These are phyloP conservation scores for Albifimbria verrucaria DNA, from an alignment of 2,329 filamentous ascomycete species.

Conservation along the genomic window DNA sequence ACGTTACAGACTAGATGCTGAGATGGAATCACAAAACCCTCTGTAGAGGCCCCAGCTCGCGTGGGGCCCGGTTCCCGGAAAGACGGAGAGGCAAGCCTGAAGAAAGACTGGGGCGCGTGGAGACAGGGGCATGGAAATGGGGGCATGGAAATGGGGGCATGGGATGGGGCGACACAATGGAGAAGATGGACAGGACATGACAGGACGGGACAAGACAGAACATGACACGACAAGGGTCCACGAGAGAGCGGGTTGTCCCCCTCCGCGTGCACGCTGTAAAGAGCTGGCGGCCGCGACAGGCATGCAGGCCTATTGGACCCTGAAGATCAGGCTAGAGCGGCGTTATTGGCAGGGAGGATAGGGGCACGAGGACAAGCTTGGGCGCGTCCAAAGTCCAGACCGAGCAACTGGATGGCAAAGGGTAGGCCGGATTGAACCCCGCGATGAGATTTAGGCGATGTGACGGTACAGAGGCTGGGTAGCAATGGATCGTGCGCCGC, in stretches of 20 bases:
- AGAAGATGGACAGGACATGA: no score
- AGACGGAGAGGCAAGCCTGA: background rate
- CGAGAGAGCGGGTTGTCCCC: no score
- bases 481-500: no score
- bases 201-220: no score
- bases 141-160: background rate
- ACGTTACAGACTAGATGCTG: no score
- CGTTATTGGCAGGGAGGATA: background rate
- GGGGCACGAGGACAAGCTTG: background rate
- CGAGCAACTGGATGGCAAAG: no score
- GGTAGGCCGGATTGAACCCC: no score
- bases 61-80: background rate
- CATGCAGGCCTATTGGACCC: background rate
- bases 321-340: background rate
- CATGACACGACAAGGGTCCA: no score
- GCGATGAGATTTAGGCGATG: no score
- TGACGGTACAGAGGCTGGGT: no score
- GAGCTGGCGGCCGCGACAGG: background rate
- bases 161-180: background rate
- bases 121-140: background rate
- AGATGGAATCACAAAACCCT: no score
- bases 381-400: background rate
- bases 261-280: background rate
- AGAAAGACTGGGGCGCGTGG: background rate
- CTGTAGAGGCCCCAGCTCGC: no score